Evolutionary conservation across 768 basidiomycete genomes (phyloP).

Genomic region (Lactarius hatsudake): DNA sequence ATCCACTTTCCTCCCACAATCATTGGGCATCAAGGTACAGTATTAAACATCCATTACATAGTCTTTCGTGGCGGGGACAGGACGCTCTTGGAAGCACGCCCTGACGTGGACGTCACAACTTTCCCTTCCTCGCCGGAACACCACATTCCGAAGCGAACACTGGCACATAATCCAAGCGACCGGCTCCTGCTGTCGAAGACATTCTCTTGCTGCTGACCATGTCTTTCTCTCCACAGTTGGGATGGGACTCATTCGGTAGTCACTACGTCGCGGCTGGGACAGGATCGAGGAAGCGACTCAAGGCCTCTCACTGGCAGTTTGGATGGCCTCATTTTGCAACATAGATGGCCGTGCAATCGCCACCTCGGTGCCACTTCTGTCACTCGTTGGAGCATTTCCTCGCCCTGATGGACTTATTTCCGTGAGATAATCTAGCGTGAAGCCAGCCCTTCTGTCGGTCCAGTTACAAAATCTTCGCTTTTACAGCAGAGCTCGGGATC

Average conservation of each 20-base stretch:
- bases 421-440: not conserved
- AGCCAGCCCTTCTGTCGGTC: not conserved
- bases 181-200: not conserved
- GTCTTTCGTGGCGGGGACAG: conserved; percentile 16
- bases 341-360: conserved; percentile 4
- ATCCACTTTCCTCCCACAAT: not conserved
- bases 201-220: not conserved
- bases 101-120: conserved; percentile 8
- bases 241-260: not conserved
- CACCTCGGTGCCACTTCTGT: conserved; percentile 1
- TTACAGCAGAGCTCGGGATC: not conserved
- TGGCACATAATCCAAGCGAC: not conserved
- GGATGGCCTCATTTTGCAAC: not conserved
- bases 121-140: not conserved
- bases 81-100: conserved; percentile 14
- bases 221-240: not conserved
- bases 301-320: not conserved
- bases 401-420: not conserved
- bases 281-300: not conserved
- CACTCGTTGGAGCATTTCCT: not conserved
- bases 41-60: not conserved
- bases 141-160: not conserved
- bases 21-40: not conserved
- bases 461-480: not conserved
- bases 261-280: not conserved